phyloP scores from a whole-genome alignment of 495 filamentous ascomycete species.

The Penicillium crystallinum region DNA sequence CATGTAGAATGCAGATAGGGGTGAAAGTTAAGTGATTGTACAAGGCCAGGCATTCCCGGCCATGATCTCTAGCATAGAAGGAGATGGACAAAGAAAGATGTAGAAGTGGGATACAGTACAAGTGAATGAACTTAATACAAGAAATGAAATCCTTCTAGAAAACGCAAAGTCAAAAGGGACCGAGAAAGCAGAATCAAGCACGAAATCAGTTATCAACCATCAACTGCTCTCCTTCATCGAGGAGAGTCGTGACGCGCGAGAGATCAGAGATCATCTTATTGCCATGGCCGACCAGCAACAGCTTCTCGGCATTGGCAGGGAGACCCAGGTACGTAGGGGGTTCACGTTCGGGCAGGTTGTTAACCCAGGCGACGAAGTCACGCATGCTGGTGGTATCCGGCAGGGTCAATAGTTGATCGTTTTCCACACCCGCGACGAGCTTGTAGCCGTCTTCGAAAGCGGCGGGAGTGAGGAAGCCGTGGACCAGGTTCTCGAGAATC shows the following conservation, averaged over 20 bases:
- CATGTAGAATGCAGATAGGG: not conserved
- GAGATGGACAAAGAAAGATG: slow-evolving; percentile 15
- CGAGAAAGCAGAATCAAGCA: not conserved
- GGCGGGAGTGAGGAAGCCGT: slow-evolving; percentile 69
- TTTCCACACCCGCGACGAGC: slow-evolving; percentile 63
- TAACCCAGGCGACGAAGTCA: slow-evolving; percentile 90
- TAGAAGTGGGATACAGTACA: slow-evolving; percentile 13
- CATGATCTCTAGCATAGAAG: not conserved
- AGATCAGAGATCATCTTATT: slow-evolving; percentile 80
- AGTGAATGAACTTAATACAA: slow-evolving; percentile 4
- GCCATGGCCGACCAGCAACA: slow-evolving; percentile 86
- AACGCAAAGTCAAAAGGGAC: not conserved
- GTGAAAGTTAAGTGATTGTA: slow-evolving; percentile 10
- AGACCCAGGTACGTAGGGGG: slow-evolving; percentile 95
- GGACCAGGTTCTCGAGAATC: slow-evolving; percentile 65
- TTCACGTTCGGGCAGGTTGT: slow-evolving; percentile 86
- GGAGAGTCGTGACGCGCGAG: slow-evolving; percentile 70
- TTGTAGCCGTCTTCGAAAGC: slow-evolving; percentile 91
- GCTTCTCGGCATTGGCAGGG: slow-evolving; percentile 93
- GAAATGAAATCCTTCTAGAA: not conserved
- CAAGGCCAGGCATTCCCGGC: not conserved
- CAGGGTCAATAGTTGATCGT: slow-evolving; percentile 62
- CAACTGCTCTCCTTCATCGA: slow-evolving; percentile 92
- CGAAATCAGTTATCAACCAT: slow-evolving; percentile 57
- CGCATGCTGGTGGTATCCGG: slow-evolving; percentile 74